Percentiles rank a stretch among this genome's conserved stretches.
Evolutionary conservation across 495 filamentous ascomycete genomes (phyloP).

Genomic region (Parathielavia appendiculata): DNA sequence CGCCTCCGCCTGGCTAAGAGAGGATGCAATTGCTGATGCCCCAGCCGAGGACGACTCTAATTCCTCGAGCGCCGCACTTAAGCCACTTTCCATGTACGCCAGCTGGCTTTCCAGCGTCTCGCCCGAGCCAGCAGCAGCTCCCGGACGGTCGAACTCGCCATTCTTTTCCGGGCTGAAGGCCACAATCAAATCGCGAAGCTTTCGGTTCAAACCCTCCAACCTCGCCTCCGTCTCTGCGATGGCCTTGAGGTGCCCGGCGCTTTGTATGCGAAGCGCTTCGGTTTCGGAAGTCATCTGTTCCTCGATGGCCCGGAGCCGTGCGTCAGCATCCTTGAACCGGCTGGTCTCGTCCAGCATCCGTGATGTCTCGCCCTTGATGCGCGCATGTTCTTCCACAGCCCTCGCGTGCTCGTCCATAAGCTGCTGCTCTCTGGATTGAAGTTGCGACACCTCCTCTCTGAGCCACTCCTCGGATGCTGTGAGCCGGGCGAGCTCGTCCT

Average conservation of each 20-base stretch:
- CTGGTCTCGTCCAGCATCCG: constrained; percentile 6
- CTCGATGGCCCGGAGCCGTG: constrained; percentile 24
- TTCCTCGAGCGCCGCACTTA: constrained; percentile 30
- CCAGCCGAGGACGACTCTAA: constrained; percentile 17
- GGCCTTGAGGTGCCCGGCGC: constrained; percentile 30
- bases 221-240: constrained; percentile 61
- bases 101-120: constrained; percentile 40
- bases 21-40: constrained; percentile 14
- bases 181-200: constrained; percentile 61
- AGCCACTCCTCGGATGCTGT: constrained; percentile 30
- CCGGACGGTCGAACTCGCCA: constrained; percentile 32
- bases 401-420: constrained; percentile 15
- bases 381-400: constrained; percentile 6
- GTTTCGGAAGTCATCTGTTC: constrained; percentile 22
- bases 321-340: constrained; percentile 12
- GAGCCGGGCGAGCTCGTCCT: constrained; percentile 25
- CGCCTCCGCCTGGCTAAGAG: constrained; percentile 17
- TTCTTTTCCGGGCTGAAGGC: constrained; percentile 51
- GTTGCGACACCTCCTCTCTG: constrained; percentile 30
- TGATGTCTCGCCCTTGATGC: constrained; percentile 8
- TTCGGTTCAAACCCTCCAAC: constrained; percentile 67
- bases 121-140: constrained; percentile 37
- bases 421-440: constrained; percentile 13
- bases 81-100: constrained; percentile 38
- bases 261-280: constrained; percentile 28